Percentiles rank a stretch among this genome's conserved stretches.
Evolutionary conservation across 2,329 filamentous ascomycete genomes (phyloP).

Genomic region (Pseudovirgaria hyperparasitica): DNA sequence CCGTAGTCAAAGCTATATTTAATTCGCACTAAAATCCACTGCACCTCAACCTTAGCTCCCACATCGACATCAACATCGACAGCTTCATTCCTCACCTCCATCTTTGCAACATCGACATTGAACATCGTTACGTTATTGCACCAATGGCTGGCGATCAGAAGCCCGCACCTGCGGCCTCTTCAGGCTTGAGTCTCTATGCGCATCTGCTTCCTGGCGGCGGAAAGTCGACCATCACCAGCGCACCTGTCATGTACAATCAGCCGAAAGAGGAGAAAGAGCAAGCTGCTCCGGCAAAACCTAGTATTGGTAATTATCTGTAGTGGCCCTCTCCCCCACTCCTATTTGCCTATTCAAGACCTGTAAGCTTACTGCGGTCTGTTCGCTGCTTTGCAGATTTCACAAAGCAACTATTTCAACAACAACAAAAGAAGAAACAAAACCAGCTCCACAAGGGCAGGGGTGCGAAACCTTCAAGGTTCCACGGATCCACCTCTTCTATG

Average conservation of each 20-base stretch:
- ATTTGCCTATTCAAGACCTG: constrained; percentile 21
- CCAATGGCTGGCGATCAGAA: neutral
- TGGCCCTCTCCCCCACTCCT: too few relatives aligned
- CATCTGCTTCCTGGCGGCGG: constrained; percentile 60
- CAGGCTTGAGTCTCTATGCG: constrained; percentile 61
- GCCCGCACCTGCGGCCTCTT: neutral
- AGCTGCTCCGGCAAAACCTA: constrained; percentile 28
- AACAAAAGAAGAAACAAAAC: constrained; percentile 41
- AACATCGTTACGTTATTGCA: too few relatives aligned
- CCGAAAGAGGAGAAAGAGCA: constrained; percentile 38
- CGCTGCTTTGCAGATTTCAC: constrained; percentile 8
- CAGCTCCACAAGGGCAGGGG: constrained; percentile 52
- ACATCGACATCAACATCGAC: constrained; percentile 12
- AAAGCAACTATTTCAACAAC: constrained; percentile 10
- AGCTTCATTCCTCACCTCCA: neutral
- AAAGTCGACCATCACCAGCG: constrained; percentile 73
- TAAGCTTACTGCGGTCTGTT: constrained; percentile 1
- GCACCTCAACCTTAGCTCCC: too few relatives aligned
- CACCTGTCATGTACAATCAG: constrained; percentile 59
- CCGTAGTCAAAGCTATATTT: too few relatives aligned
- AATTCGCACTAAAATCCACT: too few relatives aligned
- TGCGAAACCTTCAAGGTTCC: constrained; percentile 34
- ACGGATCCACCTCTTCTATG: too few relatives aligned
- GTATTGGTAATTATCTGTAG: too few relatives aligned
- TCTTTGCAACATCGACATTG: too few relatives aligned